These are phyloP conservation scores for Cenococcum geophilum DNA, from an alignment of 495 filamentous ascomycete species.

Conservation along the genomic window DNA sequence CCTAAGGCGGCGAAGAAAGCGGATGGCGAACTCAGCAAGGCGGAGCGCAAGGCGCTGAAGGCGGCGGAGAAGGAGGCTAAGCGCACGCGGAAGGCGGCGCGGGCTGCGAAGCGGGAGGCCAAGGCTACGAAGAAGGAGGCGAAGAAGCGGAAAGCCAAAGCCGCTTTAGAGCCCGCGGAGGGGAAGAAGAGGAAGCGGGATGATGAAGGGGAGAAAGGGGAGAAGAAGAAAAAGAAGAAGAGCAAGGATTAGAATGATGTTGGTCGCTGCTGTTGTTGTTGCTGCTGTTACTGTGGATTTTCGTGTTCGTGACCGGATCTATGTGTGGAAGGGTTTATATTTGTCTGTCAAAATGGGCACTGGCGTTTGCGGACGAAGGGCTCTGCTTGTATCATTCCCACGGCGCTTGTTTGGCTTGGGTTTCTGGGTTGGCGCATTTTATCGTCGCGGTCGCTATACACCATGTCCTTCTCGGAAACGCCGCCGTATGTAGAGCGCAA, in stretches of 20 bases:
- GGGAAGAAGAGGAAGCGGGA: constrained; percentile 32
- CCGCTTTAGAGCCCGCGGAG: too few species aligned
- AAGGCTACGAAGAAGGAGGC: constrained; percentile 66
- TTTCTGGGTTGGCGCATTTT: not conserved
- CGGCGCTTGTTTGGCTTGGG: not conserved
- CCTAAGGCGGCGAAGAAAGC: constrained; percentile 28
- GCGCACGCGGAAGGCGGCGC: constrained; percentile 47
- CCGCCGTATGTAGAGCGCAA: too few species aligned
- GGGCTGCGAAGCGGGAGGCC: constrained; percentile 65
- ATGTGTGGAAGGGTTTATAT: not conserved
- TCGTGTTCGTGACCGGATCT: not conserved
- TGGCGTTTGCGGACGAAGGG: constrained; percentile 3
- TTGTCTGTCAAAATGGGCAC: constrained; percentile 8
- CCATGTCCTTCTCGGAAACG: too few species aligned
- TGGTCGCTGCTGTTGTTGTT: not conserved
- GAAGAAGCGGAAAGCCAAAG: too few species aligned
- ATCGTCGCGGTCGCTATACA: too few species aligned
- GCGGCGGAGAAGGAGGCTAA: constrained; percentile 45
- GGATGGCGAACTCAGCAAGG: constrained; percentile 38
- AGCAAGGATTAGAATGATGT: constrained; percentile 24
- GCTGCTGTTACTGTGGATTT: not conserved
- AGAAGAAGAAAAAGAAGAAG: constrained; percentile 44
- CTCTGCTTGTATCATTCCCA: not conserved
- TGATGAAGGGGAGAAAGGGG: constrained; percentile 25
- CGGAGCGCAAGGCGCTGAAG: constrained; percentile 45